These are phyloP conservation scores for Kazachstania africana DNA, from an alignment of 805 yeast genomes.

Conservation along the genomic window DNA sequence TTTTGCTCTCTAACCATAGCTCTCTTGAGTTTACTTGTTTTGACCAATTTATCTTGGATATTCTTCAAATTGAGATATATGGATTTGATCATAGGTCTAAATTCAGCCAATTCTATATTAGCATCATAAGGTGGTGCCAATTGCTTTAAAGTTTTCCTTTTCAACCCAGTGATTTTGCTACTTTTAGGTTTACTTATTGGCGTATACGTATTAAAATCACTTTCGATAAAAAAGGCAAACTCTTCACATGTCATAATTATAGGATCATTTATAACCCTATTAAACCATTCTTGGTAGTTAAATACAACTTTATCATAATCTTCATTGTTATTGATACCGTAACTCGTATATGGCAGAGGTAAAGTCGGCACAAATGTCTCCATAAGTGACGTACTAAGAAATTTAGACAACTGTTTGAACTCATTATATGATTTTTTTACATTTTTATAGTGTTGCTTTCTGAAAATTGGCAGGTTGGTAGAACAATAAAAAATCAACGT, in stretches of 20 bases:
- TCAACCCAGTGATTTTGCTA: slow-evolving; percentile 77
- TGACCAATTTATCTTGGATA: slow-evolving; percentile 45
- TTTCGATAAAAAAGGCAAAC: slow-evolving; percentile 69
- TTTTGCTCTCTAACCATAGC: slow-evolving; percentile 46
- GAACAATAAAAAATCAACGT: slow-evolving; percentile 58
- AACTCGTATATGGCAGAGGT: slow-evolving; percentile 64
- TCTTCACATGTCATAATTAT: slow-evolving; percentile 81
- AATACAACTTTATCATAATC: slow-evolving; percentile 45
- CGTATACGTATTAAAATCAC: slow-evolving; percentile 46
- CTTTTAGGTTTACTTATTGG: slow-evolving; percentile 40
- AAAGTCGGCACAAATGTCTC: slow-evolving; percentile 90
- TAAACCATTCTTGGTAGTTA: slow-evolving; percentile 78
- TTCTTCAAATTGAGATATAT: slow-evolving; percentile 48
- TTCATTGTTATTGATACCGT: slow-evolving; percentile 77
- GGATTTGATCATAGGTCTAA: slow-evolving; percentile 77
- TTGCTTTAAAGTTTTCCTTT: slow-evolving; percentile 84
- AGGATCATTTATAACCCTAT: slow-evolving; percentile 60
- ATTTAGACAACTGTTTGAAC: slow-evolving; percentile 61
- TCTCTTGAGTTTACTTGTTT: slow-evolving; percentile 34
- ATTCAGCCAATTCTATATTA: slow-evolving; percentile 64
- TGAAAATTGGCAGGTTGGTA: slow-evolving; percentile 62
- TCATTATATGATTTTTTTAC: slow-evolving; percentile 75
- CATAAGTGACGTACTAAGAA: slow-evolving; percentile 67
- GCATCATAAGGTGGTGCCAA: slow-evolving; percentile 87
- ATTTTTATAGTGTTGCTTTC: slow-evolving; percentile 59